A percentile compares a stretch with the other conserved stretches of the same genome.
These are phyloP conservation scores for Cylindrotheca fusiformis DNA, from an alignment of 108 stramenopile species.

Conservation along the genomic window DNA sequence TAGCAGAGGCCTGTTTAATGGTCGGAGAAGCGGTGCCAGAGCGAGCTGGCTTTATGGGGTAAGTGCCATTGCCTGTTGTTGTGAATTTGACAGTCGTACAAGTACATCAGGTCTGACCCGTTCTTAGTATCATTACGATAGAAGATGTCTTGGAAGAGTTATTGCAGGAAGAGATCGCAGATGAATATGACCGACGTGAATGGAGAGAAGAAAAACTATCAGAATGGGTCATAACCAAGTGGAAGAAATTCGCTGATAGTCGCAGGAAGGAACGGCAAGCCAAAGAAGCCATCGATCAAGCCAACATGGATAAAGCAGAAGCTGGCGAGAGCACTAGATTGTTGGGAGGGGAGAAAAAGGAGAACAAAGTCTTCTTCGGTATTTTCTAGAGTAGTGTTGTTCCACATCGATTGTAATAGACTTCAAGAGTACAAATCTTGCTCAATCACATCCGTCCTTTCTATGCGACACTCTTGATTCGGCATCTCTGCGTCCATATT, in stretches of 20 bases:
- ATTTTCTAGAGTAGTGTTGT: neutral
- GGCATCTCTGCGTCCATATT: conserved; percentile 1
- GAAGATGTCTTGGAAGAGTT: conserved; percentile 78
- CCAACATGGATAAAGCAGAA: neutral
- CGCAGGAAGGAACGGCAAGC: conserved; percentile 15
- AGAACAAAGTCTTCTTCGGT: neutral
- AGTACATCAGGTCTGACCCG: no score
- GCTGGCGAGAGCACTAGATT: neutral
- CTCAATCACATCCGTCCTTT: neutral
- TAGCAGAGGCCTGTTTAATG: conserved; percentile 47
- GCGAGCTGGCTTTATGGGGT: conserved; percentile 66
- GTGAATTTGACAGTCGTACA: neutral
- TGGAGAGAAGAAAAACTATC: conserved; percentile 24
- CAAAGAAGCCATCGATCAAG: neutral
- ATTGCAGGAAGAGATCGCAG: conserved; percentile 79
- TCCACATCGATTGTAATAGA: neutral
- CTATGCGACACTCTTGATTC: neutral
- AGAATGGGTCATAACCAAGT: conserved; percentile 38
- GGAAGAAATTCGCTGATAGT: conserved; percentile 45
- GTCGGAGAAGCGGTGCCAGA: conserved; percentile 48
- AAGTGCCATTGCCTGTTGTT: conserved; percentile 1
- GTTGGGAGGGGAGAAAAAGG: neutral
- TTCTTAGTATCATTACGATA: conserved; percentile 56
- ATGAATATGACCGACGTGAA: conserved; percentile 62
- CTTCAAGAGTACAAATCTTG: no score